These are phyloP conservation scores for Umbilicus rupestris DNA, from an alignment of 164 flowering plant species.

Conservation along the genomic window DNA sequence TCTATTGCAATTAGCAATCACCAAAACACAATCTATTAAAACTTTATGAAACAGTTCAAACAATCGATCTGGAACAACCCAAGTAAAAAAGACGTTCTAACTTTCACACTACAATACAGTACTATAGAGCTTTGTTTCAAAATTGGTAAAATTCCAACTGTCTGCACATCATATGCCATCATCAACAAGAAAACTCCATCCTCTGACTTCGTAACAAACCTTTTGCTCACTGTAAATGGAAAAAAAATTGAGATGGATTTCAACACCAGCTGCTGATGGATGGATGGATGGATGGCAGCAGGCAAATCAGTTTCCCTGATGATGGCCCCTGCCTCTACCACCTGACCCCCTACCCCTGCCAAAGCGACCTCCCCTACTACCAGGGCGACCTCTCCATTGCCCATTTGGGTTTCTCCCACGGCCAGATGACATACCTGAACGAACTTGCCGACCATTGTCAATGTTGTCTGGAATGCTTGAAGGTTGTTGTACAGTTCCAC, in stretches of 20 bases:
- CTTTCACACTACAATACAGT: too few relatives aligned
- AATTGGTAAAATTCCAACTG: too few relatives aligned
- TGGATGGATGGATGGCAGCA: not conserved
- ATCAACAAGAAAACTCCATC: too few relatives aligned
- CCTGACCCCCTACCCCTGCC: not conserved
- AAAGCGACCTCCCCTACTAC: slow-evolving; percentile 17
- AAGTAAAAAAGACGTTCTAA: too few relatives aligned
- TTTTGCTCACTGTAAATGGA: too few relatives aligned
- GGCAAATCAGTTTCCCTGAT: slow-evolving; percentile 12
- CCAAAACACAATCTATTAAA: too few relatives aligned
- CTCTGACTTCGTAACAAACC: too few relatives aligned
- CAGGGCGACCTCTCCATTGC: slow-evolving; percentile 24
- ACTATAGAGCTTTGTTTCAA: too few relatives aligned
- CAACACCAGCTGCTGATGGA: not conserved
- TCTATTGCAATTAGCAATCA: too few relatives aligned
- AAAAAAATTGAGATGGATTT: not conserved
- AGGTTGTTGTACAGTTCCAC: slow-evolving; percentile 12
- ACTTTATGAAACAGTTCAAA: too few relatives aligned
- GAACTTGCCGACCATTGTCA: slow-evolving; percentile 16
- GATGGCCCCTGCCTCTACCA: slow-evolving; percentile 14
- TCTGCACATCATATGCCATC: too few relatives aligned
- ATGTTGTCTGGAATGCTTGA: slow-evolving; percentile 1
- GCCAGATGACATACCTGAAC: slow-evolving; percentile 12
- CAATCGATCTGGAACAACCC: too few relatives aligned
- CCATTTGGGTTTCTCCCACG: slow-evolving; percentile 24